phyloP scores from a whole-genome alignment of 2,329 filamentous ascomycete genomes.

The Microcyclospora pomicola region DNA sequence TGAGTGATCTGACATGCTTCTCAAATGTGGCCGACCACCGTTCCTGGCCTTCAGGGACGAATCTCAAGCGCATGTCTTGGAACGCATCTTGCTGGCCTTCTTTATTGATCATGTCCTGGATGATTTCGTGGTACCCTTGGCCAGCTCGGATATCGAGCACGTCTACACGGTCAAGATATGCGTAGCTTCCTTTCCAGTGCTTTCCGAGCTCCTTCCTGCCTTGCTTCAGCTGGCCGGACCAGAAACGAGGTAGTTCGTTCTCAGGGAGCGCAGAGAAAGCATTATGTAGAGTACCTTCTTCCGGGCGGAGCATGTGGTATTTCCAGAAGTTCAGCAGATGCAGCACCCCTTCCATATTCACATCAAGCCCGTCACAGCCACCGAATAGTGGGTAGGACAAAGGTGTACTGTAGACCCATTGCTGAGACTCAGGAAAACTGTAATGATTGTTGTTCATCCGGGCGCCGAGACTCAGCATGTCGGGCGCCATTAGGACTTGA shows the following conservation, averaged over 20 bases:
- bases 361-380: constrained; percentile 21
- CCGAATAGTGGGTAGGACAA: constrained; percentile 27
- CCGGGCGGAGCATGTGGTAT: constrained; percentile 31
- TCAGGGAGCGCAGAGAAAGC: constrained; percentile 24
- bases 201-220: constrained; percentile 19
- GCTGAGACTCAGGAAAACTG: constrained; percentile 33
- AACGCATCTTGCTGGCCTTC: constrained; percentile 18
- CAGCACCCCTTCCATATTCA: constrained; percentile 35
- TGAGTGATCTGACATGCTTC: constrained; percentile 24
- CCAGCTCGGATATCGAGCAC: constrained; percentile 15
- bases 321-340: constrained; percentile 41
- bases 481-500: constrained; percentile 20
- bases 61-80: constrained; percentile 17
- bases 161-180: constrained; percentile 24
- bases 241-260: constrained; percentile 27
- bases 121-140: constrained; percentile 3
- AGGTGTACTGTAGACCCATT: constrained; percentile 28
- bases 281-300: constrained; percentile 25
- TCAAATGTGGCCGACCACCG: constrained; percentile 30
- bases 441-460: constrained; percentile 8
- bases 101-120: constrained; percentile 19
- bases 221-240: constrained; percentile 9
- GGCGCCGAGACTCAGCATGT: constrained; percentile 9
- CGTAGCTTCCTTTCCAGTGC: constrained; percentile 39
- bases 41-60: constrained; percentile 10